These are phyloP conservation scores for Euphrasia arctica DNA, from an alignment of 305 asterid species.

Conservation along the genomic window DNA sequence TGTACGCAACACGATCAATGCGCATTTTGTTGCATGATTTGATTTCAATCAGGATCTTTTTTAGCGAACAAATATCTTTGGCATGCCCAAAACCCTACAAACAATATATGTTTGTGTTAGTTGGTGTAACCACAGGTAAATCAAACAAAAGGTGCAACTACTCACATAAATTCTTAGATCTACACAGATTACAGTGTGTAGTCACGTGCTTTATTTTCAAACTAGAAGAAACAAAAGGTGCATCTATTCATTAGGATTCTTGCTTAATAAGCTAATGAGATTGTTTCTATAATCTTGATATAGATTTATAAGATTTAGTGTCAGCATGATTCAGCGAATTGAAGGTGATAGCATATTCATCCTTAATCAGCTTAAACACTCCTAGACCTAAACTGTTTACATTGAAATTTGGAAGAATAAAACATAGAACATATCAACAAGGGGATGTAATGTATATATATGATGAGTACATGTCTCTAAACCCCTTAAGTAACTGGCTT, in stretches of 20 bases:
- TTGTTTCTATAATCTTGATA: slow-evolving; percentile 11
- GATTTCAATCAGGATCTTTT: slow-evolving; percentile 54
- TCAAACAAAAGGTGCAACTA: slow-evolving; percentile 10
- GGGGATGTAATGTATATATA: too few species aligned
- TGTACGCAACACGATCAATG: slow-evolving; percentile 71
- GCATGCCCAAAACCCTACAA: slow-evolving; percentile 60
- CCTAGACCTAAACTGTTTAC: too few species aligned
- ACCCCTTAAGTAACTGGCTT: too few species aligned
- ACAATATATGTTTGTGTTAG: slow-evolving; percentile 21
- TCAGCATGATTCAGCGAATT: neutral
- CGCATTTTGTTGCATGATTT: slow-evolving; percentile 39
- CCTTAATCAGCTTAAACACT: too few species aligned
- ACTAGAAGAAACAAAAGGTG: too few species aligned
- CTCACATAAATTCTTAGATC: slow-evolving; percentile 1
- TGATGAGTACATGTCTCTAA: too few species aligned
- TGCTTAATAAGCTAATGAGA: slow-evolving; percentile 16
- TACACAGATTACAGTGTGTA: slow-evolving; percentile 1
- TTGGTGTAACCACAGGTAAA: slow-evolving; percentile 3
- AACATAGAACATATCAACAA: too few species aligned
- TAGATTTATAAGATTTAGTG: slow-evolving; percentile 7
- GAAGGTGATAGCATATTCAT: neutral
- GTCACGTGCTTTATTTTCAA: neutral
- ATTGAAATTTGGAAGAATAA: too few species aligned
- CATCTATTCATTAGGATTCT: neutral
- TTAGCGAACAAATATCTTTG: slow-evolving; percentile 44